phyloP scores from a whole-genome alignment of 192 early-diverging fungal species.

The Gaertneriomyces semiglobifer region DNA sequence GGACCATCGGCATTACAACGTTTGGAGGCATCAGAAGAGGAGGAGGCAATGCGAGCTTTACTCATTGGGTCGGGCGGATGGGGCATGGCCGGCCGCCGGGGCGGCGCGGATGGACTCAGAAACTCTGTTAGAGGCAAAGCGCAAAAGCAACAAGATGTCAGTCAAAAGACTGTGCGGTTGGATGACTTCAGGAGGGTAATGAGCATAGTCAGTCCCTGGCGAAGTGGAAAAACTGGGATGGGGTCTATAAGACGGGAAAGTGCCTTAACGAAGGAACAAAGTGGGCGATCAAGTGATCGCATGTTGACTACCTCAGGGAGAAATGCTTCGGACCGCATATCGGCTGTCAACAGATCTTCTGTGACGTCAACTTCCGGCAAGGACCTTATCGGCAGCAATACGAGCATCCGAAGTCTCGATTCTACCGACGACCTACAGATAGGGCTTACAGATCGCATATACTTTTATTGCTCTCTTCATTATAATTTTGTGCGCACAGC shows the following conservation, averaged over 20 bases:
- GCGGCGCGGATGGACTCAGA: not conserved
- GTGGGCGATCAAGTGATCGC: not conserved
- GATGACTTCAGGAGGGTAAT: constrained; percentile 50
- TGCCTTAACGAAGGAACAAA: not conserved
- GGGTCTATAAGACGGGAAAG: not conserved
- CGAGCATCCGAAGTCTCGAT: constrained; percentile 5
- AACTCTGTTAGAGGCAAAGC: not conserved
- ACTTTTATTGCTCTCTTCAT: constrained; percentile 55
- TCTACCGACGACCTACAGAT: constrained; percentile 39
- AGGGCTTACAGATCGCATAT: constrained; percentile 48
- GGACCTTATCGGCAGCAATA: constrained; percentile 11
- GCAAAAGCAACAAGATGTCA: constrained; percentile 14
- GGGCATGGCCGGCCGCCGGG: constrained; percentile 34
- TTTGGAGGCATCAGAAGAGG: constrained; percentile 33
- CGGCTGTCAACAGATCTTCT: not conserved
- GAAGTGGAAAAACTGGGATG: constrained; percentile 14
- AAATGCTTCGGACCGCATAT: not conserved
- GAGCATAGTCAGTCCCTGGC: constrained; percentile 47
- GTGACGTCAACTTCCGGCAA: not conserved
- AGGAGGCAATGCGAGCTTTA: constrained; percentile 34
- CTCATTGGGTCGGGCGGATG: constrained; percentile 43
- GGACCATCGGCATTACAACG: constrained; percentile 19
- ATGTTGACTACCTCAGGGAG: not conserved
- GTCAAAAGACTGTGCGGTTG: constrained; percentile 41
- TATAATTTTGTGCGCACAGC: constrained; percentile 44